Conservation (phyloP, 2,329 filamentous ascomycete species). For the Dactylellina haptotyla region DNA sequence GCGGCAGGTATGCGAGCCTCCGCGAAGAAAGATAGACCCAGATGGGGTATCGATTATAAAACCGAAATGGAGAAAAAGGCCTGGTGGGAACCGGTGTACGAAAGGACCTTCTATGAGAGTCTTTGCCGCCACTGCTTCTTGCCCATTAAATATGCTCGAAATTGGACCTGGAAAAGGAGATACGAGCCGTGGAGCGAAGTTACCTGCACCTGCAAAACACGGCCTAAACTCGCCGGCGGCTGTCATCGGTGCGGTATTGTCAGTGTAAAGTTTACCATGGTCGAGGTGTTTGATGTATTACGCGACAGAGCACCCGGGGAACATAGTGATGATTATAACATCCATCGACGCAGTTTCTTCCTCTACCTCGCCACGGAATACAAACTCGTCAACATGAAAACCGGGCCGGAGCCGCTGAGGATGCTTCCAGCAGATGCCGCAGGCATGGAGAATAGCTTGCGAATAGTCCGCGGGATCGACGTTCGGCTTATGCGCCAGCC, state of each 20-base stretch:
- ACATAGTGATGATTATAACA: neutral
- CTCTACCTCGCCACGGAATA: slow-evolving; percentile 39
- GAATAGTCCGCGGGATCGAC: slow-evolving; percentile 26
- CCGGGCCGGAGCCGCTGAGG: neutral
- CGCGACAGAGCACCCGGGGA: neutral
- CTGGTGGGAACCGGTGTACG: slow-evolving; percentile 28
- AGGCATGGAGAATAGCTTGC: slow-evolving; percentile 9
- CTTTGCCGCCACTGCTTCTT: slow-evolving; percentile 29
- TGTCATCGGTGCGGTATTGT: slow-evolving; percentile 37
- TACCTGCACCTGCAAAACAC: slow-evolving; percentile 5
- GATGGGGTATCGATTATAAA: neutral
- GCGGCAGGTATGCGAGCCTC: slow-evolving; percentile 10
- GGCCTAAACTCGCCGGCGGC: neutral
- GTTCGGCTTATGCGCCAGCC: neutral
- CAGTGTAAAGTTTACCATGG: slow-evolving; percentile 40
- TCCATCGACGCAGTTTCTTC: slow-evolving; percentile 15
- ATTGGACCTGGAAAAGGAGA: neutral
- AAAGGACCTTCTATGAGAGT: slow-evolving; percentile 30
- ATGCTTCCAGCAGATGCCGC: neutral
- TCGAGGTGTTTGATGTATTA: slow-evolving; percentile 37
- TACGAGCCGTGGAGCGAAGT: neutral
- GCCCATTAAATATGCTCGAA: slow-evolving; percentile 5
- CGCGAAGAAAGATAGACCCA: neutral
- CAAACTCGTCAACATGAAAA: slow-evolving; percentile 13
- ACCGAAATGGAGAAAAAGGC: slow-evolving; percentile 13